Conservation (phyloP, 208 protist genomes). For the Leishmania major region DNA sequence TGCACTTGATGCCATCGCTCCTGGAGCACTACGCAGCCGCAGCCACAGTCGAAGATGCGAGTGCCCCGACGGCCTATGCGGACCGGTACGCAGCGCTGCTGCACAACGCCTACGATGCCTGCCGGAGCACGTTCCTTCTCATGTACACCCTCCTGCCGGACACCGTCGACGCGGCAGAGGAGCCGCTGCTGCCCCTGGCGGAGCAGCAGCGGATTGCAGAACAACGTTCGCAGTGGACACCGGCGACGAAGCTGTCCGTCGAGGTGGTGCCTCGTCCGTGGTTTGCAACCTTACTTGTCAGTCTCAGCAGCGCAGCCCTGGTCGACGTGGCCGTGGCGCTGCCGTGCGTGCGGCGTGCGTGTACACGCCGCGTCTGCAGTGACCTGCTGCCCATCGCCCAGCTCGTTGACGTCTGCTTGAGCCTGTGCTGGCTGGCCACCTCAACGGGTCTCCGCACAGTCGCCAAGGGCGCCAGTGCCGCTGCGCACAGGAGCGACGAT, state of each 20-base stretch:
- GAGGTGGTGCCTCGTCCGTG: slow-evolving; percentile 45
- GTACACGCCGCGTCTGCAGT: slow-evolving; percentile 41
- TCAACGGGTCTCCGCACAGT: neutral
- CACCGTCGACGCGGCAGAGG: neutral
- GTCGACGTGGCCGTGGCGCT: slow-evolving; percentile 48
- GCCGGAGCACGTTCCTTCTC: slow-evolving; percentile 62
- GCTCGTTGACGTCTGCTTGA: slow-evolving; percentile 59
- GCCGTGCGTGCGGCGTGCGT: slow-evolving; percentile 45
- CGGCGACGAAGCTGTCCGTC: slow-evolving; percentile 49
- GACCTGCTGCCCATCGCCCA: slow-evolving; percentile 32
- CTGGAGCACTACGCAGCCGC: slow-evolving; percentile 30
- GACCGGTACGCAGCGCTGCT: slow-evolving; percentile 25
- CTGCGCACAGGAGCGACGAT: neutral
- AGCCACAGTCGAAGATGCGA: neutral
- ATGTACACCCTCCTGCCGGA: slow-evolving; percentile 55
- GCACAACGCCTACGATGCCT: slow-evolving; percentile 72
- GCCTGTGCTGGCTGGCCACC: slow-evolving; percentile 48
- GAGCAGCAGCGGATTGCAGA: slow-evolving; percentile 5
- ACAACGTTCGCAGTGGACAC: slow-evolving; percentile 48
- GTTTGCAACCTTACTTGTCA: slow-evolving; percentile 58
- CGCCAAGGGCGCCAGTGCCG: neutral
- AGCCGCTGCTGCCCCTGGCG: slow-evolving; percentile 1
- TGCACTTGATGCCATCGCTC: slow-evolving; percentile 58
- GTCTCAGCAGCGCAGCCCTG: slow-evolving; percentile 42
- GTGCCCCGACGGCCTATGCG: neutral